Conservation (phyloP, 352 stramenopile species). For the Ochromonadaceae sp. region DNA sequence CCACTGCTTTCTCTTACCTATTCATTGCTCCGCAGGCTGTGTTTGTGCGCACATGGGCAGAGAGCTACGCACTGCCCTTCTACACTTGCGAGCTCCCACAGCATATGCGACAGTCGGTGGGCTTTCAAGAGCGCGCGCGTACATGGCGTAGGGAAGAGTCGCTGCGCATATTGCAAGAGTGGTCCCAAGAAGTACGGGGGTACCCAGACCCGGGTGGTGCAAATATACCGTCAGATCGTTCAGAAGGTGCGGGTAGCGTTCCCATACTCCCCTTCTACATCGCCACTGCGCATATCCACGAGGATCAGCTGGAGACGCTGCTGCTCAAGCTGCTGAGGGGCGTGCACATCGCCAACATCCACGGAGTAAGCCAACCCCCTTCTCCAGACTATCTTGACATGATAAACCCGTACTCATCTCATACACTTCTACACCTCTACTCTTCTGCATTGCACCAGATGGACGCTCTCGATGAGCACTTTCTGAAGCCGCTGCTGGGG, state of each 20-base stretch:
- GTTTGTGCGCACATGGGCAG: background rate
- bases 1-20: no score
- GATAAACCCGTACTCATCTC: no score
- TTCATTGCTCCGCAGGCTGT: no score
- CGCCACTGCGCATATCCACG: conserved; percentile 51
- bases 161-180: conserved; percentile 9
- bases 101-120: background rate
- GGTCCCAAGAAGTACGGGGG: no score
- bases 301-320: conserved; percentile 59
- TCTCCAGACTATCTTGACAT: background rate
- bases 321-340: conserved; percentile 54
- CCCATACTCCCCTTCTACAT: no score
- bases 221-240: no score
- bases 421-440: conserved; percentile 8
- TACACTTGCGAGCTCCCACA: background rate
- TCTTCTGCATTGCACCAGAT: background rate
- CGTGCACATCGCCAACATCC: conserved; percentile 49
- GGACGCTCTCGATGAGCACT: no score
- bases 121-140: conserved; percentile 15
- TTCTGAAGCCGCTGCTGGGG: conserved; percentile 40
- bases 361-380: conserved; percentile 30
- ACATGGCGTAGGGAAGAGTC: conserved; percentile 23
- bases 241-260: no score
- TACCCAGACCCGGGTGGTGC: no score
- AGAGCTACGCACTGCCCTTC: background rate